A percentile compares a stretch with the other conserved stretches of the same genome.
phyloP scores from a whole-genome alignment of 2,329 filamentous ascomycete species.

The Metarhizium album region DNA sequence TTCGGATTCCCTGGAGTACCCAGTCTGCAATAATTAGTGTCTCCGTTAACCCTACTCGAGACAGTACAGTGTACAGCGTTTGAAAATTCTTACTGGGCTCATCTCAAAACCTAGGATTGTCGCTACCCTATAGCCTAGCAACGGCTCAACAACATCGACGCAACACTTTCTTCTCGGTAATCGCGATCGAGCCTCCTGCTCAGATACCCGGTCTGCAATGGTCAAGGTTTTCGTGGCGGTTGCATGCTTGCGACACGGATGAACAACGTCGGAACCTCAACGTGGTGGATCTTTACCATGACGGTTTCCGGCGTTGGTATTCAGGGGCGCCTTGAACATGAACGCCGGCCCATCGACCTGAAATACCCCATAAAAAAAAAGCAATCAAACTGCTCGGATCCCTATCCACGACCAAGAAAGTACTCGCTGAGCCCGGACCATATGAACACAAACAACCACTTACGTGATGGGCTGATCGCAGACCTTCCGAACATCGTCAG shows the following conservation, averaged over 20 bases:
- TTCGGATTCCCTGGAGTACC: no score
- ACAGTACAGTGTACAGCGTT: no score
- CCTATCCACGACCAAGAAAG: not conserved
- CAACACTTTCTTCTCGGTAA: not conserved
- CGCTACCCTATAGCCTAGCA: no score
- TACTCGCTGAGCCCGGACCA: no score
- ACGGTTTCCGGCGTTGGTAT: not conserved
- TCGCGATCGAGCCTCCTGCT: not conserved
- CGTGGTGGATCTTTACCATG: not conserved
- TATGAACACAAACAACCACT: not conserved
- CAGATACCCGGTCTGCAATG: not conserved
- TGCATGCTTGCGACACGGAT: not conserved
- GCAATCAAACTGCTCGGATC: not conserved
- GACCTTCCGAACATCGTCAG: not conserved
- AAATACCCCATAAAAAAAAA: not conserved
- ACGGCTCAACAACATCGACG: not conserved
- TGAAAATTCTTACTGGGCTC: no score
- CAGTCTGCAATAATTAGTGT: no score
- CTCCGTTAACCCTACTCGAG: no score
- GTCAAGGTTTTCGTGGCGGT: not conserved
- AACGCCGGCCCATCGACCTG: not conserved
- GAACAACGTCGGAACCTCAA: not conserved
- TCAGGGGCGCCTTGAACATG: not conserved
- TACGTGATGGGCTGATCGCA: conserved; percentile 3
- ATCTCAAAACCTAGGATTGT: no score